Base-by-base conservation (phyloP, 345 rosid species). In the Ailanthus altissimus region DNA sequence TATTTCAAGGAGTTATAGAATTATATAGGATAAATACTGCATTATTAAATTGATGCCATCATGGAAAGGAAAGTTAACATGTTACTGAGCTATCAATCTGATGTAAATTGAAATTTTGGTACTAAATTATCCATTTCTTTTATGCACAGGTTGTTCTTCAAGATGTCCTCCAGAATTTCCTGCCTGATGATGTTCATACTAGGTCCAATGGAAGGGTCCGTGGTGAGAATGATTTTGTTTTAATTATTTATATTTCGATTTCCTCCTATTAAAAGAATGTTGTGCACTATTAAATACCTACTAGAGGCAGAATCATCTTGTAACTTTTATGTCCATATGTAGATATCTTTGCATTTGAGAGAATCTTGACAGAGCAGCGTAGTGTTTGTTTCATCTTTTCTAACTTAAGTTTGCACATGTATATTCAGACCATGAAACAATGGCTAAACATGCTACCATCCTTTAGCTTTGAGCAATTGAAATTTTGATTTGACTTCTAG, bases 191-290 rank as follows among this genome's bases (percentile, higher is more conserved):
- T 87, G 86, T 77, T 77, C 99, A 93, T 80, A 87, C 85, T 42
- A 86, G 91, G 83, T 90, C 87, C 79, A 96, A 81, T 59, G 98
- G 99, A 72, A 92, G 97, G 85, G 90, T 93, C 85, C 97, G 98
- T 50, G 91, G 99, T 96, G 72, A 85, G 93, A 46, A 70, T 64
- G 43, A 75, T 66, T 74, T 23, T 45, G 8, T 49, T 73, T 47
- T n/a, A n/a, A 36, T 40, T 26, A 43, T 11, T 43, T 47, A 32
- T 63, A 5, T 74, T 47, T 18, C 2, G 12, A 5, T 70, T 73
- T 51, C 47, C 15, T 64, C 21, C 58, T 49, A 50, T 62, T 6
- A 49, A 12, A 28, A 10, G 40, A 42, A 38, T 53, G 32, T 23
- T 11, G 11, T 49, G 60, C 28, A 50, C 42, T 20, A 6, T 20